Evolutionary conservation across 2,329 filamentous ascomycete genomes (phyloP).

Genomic region (Beauveria sp.): DNA sequence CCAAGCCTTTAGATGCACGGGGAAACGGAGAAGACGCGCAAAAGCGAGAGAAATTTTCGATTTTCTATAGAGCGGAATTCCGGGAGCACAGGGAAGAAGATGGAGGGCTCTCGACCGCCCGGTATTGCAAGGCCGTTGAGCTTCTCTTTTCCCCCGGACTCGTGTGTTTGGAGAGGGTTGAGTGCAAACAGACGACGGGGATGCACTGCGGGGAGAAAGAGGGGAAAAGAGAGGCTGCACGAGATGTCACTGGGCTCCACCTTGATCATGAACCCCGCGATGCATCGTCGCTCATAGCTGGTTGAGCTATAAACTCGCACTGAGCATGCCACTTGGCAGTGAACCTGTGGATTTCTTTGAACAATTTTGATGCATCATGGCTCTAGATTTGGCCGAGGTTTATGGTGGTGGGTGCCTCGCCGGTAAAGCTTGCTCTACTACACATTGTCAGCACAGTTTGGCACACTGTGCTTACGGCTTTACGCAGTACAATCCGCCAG

Average conservation of each 20-base stretch:
- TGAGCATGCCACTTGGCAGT: background rate
- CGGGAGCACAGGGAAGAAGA: too few species aligned
- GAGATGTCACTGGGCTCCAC: slow-evolving; percentile 2
- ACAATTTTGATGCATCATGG: too few species aligned
- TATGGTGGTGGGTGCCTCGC: too few species aligned
- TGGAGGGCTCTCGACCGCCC: background rate
- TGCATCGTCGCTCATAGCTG: background rate
- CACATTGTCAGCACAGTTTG: too few species aligned
- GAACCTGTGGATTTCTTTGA: background rate
- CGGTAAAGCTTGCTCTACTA: too few species aligned
- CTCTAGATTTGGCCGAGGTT: too few species aligned
- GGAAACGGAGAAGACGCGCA: too few species aligned
- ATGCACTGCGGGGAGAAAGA: background rate
- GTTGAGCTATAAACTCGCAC: background rate
- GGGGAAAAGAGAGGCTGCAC: background rate
- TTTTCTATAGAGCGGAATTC: too few species aligned
- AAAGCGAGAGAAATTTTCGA: background rate
- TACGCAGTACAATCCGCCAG: background rate
- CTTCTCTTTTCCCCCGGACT: background rate
- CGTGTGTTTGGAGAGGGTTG: background rate
- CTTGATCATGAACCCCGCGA: slow-evolving; percentile 3
- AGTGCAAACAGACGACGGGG: background rate
- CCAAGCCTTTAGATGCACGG: too few species aligned
- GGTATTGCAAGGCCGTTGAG: background rate
- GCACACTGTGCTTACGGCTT: too few species aligned